Evolutionary conservation across 768 basidiomycete species (phyloP).

Genomic region (Mycena olivaceomarginata): DNA sequence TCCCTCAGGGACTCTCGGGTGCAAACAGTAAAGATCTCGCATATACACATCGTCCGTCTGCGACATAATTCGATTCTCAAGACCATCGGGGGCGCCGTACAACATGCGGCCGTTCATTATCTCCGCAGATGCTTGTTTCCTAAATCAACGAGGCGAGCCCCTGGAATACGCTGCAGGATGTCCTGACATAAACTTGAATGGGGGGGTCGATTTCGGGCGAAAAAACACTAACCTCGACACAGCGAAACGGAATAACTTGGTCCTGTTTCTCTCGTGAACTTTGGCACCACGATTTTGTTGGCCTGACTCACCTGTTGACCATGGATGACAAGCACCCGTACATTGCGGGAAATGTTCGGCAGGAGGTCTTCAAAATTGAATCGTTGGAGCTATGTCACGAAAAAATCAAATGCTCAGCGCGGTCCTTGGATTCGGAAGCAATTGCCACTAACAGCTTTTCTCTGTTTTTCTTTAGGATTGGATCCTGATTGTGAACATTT

Average conservation of each 20-base stretch:
- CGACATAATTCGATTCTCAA: not conserved
- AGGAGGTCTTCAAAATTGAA: constrained; percentile 33
- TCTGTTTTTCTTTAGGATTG: constrained; percentile 32
- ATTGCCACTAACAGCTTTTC: constrained; percentile 23
- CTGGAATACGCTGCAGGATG: constrained; percentile 44
- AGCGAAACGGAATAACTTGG: constrained; percentile 47
- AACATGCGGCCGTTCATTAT: not conserved
- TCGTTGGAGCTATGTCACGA: constrained; percentile 29
- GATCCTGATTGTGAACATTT: constrained; percentile 3
- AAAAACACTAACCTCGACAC: constrained; percentile 28
- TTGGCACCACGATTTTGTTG: not conserved
- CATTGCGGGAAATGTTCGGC: constrained; percentile 32
- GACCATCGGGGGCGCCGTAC: not conserved
- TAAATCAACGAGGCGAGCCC: constrained; percentile 47
- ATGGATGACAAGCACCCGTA: constrained; percentile 30
- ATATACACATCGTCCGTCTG: not conserved
- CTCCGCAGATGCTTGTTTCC: constrained; percentile 42
- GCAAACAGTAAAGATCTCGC: not conserved
- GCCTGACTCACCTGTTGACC: constrained; percentile 20
- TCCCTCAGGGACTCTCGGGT: not conserved
- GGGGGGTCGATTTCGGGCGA: not conserved
- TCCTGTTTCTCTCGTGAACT: constrained; percentile 39
- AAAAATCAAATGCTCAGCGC: not conserved
- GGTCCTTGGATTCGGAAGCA: constrained; percentile 3
- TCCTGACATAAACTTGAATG: constrained; percentile 21